Evolutionary conservation across 805 yeast species (phyloP), one percentile per base, ranked within the genome.

Genomic region (Ogataea trehalophila): DNA sequence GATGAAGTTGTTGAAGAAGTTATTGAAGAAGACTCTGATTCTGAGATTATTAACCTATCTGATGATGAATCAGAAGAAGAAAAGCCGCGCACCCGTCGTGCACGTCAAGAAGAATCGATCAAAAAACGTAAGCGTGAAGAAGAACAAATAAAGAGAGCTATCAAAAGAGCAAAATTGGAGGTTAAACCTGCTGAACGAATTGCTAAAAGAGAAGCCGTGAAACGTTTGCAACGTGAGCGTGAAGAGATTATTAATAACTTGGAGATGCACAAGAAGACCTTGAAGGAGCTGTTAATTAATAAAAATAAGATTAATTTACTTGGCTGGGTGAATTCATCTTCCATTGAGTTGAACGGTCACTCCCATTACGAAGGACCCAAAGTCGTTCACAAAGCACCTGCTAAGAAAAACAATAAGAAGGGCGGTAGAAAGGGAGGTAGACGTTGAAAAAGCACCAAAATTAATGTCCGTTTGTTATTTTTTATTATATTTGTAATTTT

Each of bases 301-400:
- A 67, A 74, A 45, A 79, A 71, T 48, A 57, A 68, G 43, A 67
- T 69, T 18, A 63, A 82, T 44, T 79, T 80, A 33, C 58, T 73
- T 2, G 80, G 77, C 47, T 83, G 88, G 87, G 81, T 80, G 23
- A 83, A 83, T 56, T 72, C 80, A 8, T 65, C 72, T 16, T 86
- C 87, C 1, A 53, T 74, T 15, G 83, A 79, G 13, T 60, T 63
- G 37, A 64, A 71, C 15, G 86, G 80, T 5, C 71, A 72, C 49
- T 65, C 75, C 0, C 79, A 81, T 49, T 81, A 77, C 51, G 85
- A 80, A 15, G 87, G 86, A 1, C 62, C 64, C 2, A 56, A 52
- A 26, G 49, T 43, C 37, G 54, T 48, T 45, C 44, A 49, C 2
- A 54, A 52, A 37, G 46, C 45, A 11, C 39, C 47, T 43, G 45